Conservation (phyloP, 805 yeast species). For the Sungouiella blattae region DNA sequence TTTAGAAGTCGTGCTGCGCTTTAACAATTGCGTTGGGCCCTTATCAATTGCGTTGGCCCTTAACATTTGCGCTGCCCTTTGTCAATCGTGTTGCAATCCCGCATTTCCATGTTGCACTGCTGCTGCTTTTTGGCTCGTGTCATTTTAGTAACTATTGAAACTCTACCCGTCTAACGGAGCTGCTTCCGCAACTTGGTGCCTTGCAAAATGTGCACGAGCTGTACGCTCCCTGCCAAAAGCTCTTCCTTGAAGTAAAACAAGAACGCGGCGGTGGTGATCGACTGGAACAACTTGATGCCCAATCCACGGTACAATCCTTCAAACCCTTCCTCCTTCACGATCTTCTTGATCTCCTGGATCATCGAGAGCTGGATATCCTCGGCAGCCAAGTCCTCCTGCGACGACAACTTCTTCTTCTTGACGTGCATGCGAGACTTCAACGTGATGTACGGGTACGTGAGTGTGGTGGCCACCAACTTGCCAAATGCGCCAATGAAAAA, state of each 20-base stretch:
- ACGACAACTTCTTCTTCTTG: slow-evolving; percentile 34
- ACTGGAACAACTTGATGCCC: slow-evolving; percentile 73
- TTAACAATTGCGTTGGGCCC: too few species aligned
- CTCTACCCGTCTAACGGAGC: slow-evolving; percentile 1
- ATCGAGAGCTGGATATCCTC: slow-evolving; percentile 32
- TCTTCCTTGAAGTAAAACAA: slow-evolving; percentile 89
- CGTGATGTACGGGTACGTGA: slow-evolving; percentile 90
- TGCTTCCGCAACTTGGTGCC: slow-evolving; percentile 6
- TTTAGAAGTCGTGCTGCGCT: too few species aligned
- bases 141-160: too few species aligned
- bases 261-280: slow-evolving; percentile 85
- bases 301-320: slow-evolving; percentile 80
- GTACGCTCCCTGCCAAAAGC: slow-evolving; percentile 57
- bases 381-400: slow-evolving; percentile 11
- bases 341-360: slow-evolving; percentile 51
- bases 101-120: too few species aligned
- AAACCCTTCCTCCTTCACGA: slow-evolving; percentile 67
- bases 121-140: too few species aligned
- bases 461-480: slow-evolving; percentile 81
- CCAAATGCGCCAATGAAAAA: slow-evolving; percentile 87
- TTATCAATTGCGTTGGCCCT: too few species aligned
- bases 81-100: too few species aligned
- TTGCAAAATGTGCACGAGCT: slow-evolving; percentile 42
- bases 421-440: slow-evolving; percentile 86
- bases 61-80: too few species aligned